These are phyloP conservation scores for Artemisia tridentata DNA, from an alignment of 129 eudicot species.

Conservation along the genomic window DNA sequence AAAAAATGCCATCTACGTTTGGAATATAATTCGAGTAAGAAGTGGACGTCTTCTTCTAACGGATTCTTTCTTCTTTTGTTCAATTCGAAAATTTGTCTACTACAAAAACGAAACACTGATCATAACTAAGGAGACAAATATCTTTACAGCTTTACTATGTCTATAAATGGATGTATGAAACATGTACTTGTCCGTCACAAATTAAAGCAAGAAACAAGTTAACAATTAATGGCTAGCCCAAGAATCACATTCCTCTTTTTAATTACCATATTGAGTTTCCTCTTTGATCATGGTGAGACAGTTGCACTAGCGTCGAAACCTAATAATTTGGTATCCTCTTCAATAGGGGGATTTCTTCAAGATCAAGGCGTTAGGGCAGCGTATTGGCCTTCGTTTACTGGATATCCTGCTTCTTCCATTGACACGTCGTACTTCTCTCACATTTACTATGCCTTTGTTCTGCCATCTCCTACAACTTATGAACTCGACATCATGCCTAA, in stretches of 20 bases:
- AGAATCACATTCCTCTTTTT: constrained; percentile 10
- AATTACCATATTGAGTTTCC: constrained; percentile 18
- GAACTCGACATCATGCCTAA: constrained; percentile 26
- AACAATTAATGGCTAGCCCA: constrained; percentile 9
- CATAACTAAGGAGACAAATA: neutral
- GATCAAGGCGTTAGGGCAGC: constrained; percentile 40
- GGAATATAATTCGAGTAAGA: constrained; percentile 20
- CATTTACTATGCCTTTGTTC: constrained; percentile 38
- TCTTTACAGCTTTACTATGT: neutral
- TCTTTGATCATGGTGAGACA: neutral
- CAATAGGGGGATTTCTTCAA: constrained; percentile 10
- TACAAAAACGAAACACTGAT: neutral
- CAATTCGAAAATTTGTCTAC: constrained; percentile 1
- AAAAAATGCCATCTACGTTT: constrained; percentile 1
- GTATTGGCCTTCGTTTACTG: constrained; percentile 49
- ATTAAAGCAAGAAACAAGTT: neutral
- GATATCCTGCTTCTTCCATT: constrained; percentile 42
- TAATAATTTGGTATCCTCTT: neutral
- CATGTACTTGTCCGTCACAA: neutral
- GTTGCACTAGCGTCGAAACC: constrained; percentile 4
- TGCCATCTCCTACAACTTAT: constrained; percentile 34
- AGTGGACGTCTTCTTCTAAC: constrained; percentile 16
- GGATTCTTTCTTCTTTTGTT: constrained; percentile 18
- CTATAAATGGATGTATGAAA: constrained; percentile 24
- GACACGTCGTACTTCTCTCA: constrained; percentile 42